Evolutionary conservation across 495 filamentous ascomycete genomes (phyloP), one percentile per base, ranked within the genome.

Genomic region (Jackrogersella minutella): DNA sequence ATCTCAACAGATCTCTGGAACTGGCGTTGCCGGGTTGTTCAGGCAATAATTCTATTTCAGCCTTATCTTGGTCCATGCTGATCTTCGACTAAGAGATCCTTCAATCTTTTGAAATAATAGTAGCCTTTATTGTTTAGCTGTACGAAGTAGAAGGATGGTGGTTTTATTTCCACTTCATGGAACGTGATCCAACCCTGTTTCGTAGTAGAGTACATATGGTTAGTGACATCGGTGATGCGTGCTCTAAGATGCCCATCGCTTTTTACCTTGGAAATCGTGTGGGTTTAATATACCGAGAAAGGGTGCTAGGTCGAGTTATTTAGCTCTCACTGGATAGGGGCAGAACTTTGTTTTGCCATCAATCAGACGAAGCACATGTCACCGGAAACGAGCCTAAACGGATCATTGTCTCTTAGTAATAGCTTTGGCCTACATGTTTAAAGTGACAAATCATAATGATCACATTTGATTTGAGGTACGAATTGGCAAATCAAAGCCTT

Each of bases 401-500:
- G n/a, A n/a, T n/a, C n/a, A n/a, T n/a, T n/a, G n/a, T n/a, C n/a
- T n/a, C n/a, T n/a, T n/a, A n/a, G n/a, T n/a, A n/a, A n/a, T n/a
- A n/a, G n/a, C n/a, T n/a, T n/a, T n/a, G 0, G 2, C 14, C n/a
- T 28, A n/a, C 43, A 24, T 19, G 10, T 11, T 47, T 17, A 11
- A 10, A 0, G 10, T 11, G 10, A 47, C 3, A 19, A 34, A 3
- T 56, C 49, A 54, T 19, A 4, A 26, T 14, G 5, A 11, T 57
- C 51, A 56, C 30, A n/a, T 17, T 5, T 28, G 36, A 6, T 61
- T 13, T n/a, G 10, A 41, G 8, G 11, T 16, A 8, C 11, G 19
- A 14, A n/a, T 51, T 63, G 41, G 47, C 37, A 19, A 49, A 59
- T 41, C 9, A 2, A 40, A 34, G 47, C 41, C 49, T 58, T 59